Percentiles rank a stretch among this genome's conserved stretches.
Conservation (phyloP, 306 rosid species). For the Coriaria nepalensis region DNA sequence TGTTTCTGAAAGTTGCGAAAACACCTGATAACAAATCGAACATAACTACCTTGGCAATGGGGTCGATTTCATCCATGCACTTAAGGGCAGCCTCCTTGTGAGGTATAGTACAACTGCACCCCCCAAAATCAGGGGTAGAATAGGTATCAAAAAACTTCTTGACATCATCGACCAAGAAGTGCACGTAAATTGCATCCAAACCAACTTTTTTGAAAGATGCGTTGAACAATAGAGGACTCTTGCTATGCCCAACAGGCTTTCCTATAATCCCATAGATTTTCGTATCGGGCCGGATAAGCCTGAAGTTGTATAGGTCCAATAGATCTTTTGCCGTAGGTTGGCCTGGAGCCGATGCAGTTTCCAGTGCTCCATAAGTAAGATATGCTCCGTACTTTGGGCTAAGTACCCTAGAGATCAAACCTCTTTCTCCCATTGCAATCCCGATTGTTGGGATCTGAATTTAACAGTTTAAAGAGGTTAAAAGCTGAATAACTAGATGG, state of each 20-base stretch:
- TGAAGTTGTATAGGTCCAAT: constrained; percentile 33
- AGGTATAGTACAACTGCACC: constrained; percentile 41
- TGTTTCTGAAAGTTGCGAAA: too few species aligned
- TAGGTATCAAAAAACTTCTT: constrained; percentile 27
- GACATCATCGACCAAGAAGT: constrained; percentile 31
- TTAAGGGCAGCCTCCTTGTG: constrained; percentile 42
- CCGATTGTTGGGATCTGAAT: constrained; percentile 33
- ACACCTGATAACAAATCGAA: background rate
- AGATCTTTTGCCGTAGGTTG: constrained; percentile 26
- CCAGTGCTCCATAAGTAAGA: constrained; percentile 31
- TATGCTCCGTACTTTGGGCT: constrained; percentile 36
- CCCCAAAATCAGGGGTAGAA: constrained; percentile 27
- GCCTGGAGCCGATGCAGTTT: constrained; percentile 26
- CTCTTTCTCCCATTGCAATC: constrained; percentile 30
- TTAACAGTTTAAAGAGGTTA: too few species aligned
- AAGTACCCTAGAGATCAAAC: constrained; percentile 27
- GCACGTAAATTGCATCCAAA: constrained; percentile 32
- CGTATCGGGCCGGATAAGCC: constrained; percentile 28
- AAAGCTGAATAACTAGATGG: too few species aligned
- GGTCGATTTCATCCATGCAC: constrained; percentile 36
- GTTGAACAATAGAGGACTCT: constrained; percentile 38
- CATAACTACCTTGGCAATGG: constrained; percentile 28
- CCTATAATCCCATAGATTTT: constrained; percentile 34
- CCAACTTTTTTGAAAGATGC: constrained; percentile 30
- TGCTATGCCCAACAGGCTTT: constrained; percentile 43